These are phyloP conservation scores for Aegilops speltoides DNA, from an alignment of 176 grass and related monocot species.

Conservation along the genomic window DNA sequence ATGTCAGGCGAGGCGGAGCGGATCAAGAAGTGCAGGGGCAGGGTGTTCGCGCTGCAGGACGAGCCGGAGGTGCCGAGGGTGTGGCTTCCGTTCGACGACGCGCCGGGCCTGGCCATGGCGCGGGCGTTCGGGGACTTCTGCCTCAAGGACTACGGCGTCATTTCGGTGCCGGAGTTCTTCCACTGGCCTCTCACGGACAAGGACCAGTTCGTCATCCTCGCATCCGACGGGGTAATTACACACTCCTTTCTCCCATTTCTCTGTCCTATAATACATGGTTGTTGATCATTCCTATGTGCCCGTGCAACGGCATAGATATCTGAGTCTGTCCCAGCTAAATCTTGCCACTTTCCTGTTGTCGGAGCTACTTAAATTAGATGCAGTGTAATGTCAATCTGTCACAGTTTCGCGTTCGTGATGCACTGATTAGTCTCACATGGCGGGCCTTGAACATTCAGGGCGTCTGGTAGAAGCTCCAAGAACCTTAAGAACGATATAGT, in stretches of 20 bases:
- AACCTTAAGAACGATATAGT: slow-evolving; percentile 19
- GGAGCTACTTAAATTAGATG: slow-evolving; percentile 38
- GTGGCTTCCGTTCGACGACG: slow-evolving; percentile 93
- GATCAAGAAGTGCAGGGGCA: slow-evolving; percentile 94
- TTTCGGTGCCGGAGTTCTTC: slow-evolving; percentile 97
- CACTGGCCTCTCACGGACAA: slow-evolving; percentile 70
- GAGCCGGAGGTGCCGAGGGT: slow-evolving; percentile 97
- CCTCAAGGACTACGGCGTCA: slow-evolving; percentile 96
- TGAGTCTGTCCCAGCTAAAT: slow-evolving; percentile 23
- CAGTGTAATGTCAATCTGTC: slow-evolving; percentile 50
- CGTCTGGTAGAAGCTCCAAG: slow-evolving; percentile 31
- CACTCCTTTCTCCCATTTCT: not conserved
- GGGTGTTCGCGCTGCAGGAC: slow-evolving; percentile 92
- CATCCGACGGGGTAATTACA: slow-evolving; percentile 81
- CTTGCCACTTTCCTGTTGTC: slow-evolving; percentile 27
- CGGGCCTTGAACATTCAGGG: slow-evolving; percentile 35
- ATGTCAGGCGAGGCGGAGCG: slow-evolving; percentile 84
- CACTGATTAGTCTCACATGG: slow-evolving; percentile 45
- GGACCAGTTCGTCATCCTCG: slow-evolving; percentile 92
- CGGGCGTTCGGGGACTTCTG: slow-evolving; percentile 95
- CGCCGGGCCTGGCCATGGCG: slow-evolving; percentile 91
- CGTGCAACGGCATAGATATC: slow-evolving; percentile 29
- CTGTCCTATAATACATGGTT: not conserved
- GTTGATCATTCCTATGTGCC: slow-evolving; percentile 15
- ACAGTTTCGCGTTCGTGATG: slow-evolving; percentile 34